phyloP scores from a whole-genome alignment of 2,329 filamentous ascomycete species.

The Penicillium sp. region DNA sequence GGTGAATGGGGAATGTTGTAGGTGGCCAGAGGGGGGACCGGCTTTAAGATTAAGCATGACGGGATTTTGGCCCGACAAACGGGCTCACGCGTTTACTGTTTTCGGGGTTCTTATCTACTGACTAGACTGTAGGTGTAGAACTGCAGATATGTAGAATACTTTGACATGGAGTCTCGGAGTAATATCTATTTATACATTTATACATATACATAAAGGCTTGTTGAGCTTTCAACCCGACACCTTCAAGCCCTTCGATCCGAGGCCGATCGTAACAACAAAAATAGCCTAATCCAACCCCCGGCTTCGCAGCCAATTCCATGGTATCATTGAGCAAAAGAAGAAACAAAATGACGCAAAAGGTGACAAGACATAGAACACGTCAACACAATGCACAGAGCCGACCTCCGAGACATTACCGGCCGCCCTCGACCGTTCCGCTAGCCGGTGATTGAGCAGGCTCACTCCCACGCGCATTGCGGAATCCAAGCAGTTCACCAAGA shows the following conservation, averaged over 20 bases:
- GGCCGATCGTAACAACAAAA: slow-evolving; percentile 8
- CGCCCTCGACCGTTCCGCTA: slow-evolving; percentile 22
- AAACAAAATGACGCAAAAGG: slow-evolving; percentile 16
- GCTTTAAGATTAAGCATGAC: slow-evolving; percentile 6
- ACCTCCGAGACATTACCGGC: slow-evolving; percentile 12
- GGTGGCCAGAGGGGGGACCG: slow-evolving; percentile 26
- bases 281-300: slow-evolving; percentile 8
- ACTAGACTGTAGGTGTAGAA: background rate
- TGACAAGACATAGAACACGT: background rate
- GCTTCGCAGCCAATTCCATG: slow-evolving; percentile 25
- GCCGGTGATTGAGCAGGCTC: slow-evolving; percentile 18
- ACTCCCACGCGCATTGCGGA: slow-evolving; percentile 51
- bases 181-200: slow-evolving; percentile 23
- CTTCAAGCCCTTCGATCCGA: slow-evolving; percentile 13
- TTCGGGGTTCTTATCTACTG: background rate
- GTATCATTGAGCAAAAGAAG: slow-evolving; percentile 32
- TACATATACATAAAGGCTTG: slow-evolving; percentile 24
- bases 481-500: slow-evolving; percentile 74
- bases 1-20: slow-evolving; percentile 22
- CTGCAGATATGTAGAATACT: background rate
- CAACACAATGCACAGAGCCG: slow-evolving; percentile 5
- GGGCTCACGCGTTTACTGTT: background rate
- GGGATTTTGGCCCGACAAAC: background rate
- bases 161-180: background rate
- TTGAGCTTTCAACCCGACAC: slow-evolving; percentile 11